Evolutionary conservation across 106 monocot genomes (phyloP).

Genomic region (Platanthera zijinensis): DNA sequence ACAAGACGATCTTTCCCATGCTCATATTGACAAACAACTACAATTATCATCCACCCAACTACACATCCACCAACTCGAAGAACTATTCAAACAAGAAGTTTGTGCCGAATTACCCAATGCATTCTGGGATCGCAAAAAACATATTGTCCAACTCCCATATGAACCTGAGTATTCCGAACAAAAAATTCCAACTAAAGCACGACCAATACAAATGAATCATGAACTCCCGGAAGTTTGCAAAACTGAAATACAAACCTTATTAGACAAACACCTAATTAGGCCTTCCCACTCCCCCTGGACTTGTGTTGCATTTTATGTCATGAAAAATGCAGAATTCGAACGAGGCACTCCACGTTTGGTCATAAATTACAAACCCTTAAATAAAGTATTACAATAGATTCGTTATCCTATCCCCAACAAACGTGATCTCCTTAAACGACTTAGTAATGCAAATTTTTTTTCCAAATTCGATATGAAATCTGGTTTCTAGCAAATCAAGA

Average conservation of each 20-base stretch:
- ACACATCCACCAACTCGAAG: too few relatives aligned
- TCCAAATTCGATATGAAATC: neutral
- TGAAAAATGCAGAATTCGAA: neutral
- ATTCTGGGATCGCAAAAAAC: neutral
- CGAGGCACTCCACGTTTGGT: neutral
- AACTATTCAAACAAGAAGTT: too few relatives aligned
- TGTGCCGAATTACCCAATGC: too few relatives aligned
- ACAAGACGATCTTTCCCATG: too few relatives aligned
- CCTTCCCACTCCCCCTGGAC: neutral
- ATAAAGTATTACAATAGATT: neutral
- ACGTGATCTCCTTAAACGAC: neutral
- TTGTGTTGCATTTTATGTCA: neutral
- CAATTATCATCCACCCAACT: too few relatives aligned
- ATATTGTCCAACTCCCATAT: neutral
- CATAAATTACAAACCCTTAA: neutral
- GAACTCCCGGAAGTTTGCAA: neutral
- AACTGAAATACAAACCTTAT: neutral
- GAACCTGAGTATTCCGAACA: neutral
- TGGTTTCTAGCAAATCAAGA: neutral
- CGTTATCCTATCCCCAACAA: neutral
- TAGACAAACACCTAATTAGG: neutral
- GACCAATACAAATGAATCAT: neutral
- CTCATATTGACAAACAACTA: too few relatives aligned
- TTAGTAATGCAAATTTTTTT: too few relatives aligned
- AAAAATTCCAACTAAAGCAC: neutral